A percentile compares a stretch with the other conserved stretches of the same genome.
These are phyloP conservation scores for Zostera marina DNA, from an alignment of 116 monocot genomes.

Conservation along the genomic window DNA sequence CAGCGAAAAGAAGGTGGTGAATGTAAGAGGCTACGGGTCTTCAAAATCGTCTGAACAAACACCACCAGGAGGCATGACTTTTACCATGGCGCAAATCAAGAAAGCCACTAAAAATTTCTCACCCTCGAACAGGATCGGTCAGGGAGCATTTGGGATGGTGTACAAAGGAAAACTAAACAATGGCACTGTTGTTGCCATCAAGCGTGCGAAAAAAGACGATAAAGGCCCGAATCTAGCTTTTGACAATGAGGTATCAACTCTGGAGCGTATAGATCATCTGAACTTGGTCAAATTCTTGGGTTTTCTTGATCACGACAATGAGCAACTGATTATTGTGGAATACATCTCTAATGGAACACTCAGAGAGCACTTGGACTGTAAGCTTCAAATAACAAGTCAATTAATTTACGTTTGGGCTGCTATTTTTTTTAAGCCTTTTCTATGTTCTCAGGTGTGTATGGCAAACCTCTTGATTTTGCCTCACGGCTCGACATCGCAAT, in stretches of 20 bases:
- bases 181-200: conserved; percentile 61
- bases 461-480: conserved; percentile 39
- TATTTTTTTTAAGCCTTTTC: no score
- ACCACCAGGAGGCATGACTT: conserved; percentile 12
- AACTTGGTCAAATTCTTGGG: conserved; percentile 65
- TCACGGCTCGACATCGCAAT: conserved; percentile 60
- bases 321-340: conserved; percentile 48
- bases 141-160: conserved; percentile 62
- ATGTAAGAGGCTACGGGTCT: conserved; percentile 2
- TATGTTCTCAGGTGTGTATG: conserved; percentile 18
- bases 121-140: conserved; percentile 36
- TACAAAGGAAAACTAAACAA: conserved; percentile 55
- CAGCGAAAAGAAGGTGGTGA: conserved; percentile 1
- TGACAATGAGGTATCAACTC: conserved; percentile 40
- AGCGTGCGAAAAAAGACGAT: conserved; percentile 59
- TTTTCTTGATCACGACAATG: conserved; percentile 47
- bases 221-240: conserved; percentile 24
- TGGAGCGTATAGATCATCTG: conserved; percentile 46
- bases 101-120: conserved; percentile 64
- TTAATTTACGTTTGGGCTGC: neutral
- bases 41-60: neutral
- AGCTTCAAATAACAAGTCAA: neutral
- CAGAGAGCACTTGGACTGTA: conserved; percentile 73
- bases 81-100: conserved; percentile 39
- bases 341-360: conserved; percentile 69